These are phyloP conservation scores for Kitagawia praeruptora DNA, from an alignment of 129 eudicot species.

Conservation along the genomic window DNA sequence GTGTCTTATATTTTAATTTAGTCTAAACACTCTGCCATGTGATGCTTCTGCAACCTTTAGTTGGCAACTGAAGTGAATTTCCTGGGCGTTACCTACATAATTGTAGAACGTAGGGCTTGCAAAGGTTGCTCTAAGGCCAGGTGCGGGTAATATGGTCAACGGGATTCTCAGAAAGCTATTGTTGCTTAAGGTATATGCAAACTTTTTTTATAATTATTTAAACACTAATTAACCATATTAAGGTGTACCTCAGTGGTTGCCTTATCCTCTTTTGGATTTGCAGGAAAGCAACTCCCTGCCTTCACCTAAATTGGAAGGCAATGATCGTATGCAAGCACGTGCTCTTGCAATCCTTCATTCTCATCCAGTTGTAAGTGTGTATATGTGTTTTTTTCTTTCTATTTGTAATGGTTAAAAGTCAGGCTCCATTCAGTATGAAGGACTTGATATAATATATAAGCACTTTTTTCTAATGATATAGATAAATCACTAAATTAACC, in stretches of 20 bases:
- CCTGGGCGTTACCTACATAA: slow-evolving; percentile 11
- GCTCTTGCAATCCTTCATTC: slow-evolving; percentile 81
- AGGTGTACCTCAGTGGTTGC: slow-evolving; percentile 5
- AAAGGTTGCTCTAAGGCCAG: slow-evolving; percentile 82
- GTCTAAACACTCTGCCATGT: background rate
- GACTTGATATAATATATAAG: background rate
- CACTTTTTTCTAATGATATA: background rate
- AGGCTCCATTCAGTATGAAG: background rate
- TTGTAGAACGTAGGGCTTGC: slow-evolving; percentile 92
- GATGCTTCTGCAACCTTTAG: background rate
- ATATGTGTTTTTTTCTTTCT: background rate
- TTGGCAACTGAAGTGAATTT: background rate
- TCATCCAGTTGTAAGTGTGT: slow-evolving; percentile 86
- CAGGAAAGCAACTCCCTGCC: slow-evolving; percentile 81
- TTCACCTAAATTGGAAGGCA: slow-evolving; percentile 64
- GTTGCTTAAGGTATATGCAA: slow-evolving; percentile 48
- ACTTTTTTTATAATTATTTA: slow-evolving; percentile 7
- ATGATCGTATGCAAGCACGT: slow-evolving; percentile 92
- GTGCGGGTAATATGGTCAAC: slow-evolving; percentile 98
- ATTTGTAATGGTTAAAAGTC: background rate
- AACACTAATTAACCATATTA: background rate
- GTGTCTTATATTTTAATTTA: background rate
- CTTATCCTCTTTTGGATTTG: slow-evolving; percentile 16
- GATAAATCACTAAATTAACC: background rate
- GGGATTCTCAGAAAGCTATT: slow-evolving; percentile 84